These are phyloP conservation scores for Trifolium repens DNA, from an alignment of 306 rosid species.

Conservation along the genomic window DNA sequence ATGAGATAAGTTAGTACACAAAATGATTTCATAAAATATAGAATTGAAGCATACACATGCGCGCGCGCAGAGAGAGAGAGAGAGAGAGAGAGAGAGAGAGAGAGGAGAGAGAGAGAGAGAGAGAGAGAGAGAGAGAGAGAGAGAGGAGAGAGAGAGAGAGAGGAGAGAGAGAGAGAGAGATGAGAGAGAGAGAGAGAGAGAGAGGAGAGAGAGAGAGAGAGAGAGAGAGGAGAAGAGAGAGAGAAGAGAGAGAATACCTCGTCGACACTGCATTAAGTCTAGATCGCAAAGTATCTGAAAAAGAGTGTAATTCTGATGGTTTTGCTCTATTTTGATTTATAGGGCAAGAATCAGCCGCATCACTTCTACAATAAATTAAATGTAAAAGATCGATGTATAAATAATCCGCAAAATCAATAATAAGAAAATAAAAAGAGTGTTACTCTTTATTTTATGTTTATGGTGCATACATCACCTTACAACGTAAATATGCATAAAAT, in stretches of 20 bases:
- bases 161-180: too few species aligned
- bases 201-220: too few species aligned
- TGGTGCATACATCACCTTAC: background rate
- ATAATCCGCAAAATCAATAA: constrained; percentile 5
- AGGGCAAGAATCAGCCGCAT: constrained; percentile 51
- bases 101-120: too few species aligned
- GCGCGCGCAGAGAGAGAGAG: too few species aligned
- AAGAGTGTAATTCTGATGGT: constrained; percentile 80
- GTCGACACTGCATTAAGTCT: constrained; percentile 65
- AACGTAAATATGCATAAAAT: background rate
- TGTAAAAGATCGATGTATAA: constrained; percentile 12
- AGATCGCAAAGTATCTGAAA: constrained; percentile 82
- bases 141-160: too few species aligned
- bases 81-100: too few species aligned
- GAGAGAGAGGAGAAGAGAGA: background rate
- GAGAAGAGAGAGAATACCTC: constrained; percentile 53
- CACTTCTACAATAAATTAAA: constrained; percentile 49
- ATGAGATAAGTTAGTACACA: constrained; percentile 33
- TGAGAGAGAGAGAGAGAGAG: too few species aligned
- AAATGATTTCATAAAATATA: background rate
- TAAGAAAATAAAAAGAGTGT: too few species aligned
- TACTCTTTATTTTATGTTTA: background rate
- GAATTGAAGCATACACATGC: background rate
- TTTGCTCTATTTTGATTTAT: constrained; percentile 65
- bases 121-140: too few species aligned